Percentiles rank a stretch among this genome's conserved stretches.
These are phyloP conservation scores for Mycena filopes DNA, from an alignment of 768 basidiomycete genomes.

Conservation along the genomic window DNA sequence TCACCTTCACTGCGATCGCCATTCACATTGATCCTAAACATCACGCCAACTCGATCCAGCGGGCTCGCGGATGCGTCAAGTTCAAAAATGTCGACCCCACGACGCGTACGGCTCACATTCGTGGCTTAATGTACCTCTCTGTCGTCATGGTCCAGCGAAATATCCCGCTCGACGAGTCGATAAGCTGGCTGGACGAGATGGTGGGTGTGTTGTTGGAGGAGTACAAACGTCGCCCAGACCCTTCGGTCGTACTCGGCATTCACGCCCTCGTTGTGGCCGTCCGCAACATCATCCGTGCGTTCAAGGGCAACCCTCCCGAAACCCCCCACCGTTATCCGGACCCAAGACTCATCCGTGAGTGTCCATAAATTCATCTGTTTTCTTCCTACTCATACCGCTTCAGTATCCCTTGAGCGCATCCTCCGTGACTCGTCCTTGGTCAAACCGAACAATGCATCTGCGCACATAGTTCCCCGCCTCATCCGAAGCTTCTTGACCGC, in stretches of 20 bases:
- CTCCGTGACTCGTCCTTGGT: slow-evolving; percentile 13
- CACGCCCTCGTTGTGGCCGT: slow-evolving; percentile 20
- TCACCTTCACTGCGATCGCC: slow-evolving; percentile 76
- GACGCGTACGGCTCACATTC: slow-evolving; percentile 77
- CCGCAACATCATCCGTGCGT: slow-evolving; percentile 16
- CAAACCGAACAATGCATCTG: slow-evolving; percentile 31
- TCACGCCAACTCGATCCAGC: slow-evolving; percentile 64
- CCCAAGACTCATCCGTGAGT: slow-evolving; percentile 61
- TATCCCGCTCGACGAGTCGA: slow-evolving; percentile 60
- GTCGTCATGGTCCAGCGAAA: slow-evolving; percentile 67
- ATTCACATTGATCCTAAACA: slow-evolving; percentile 69
- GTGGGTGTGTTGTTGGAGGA: slow-evolving; percentile 65
- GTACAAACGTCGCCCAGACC: slow-evolving; percentile 47
- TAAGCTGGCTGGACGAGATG: slow-evolving; percentile 76
- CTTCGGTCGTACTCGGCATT: slow-evolving; percentile 18
- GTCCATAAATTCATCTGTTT: too few species aligned
- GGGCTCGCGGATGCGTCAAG: slow-evolving; percentile 71
- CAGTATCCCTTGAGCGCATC: slow-evolving; percentile 27
- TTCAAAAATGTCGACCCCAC: slow-evolving; percentile 73
- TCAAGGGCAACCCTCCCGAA: slow-evolving; percentile 2
- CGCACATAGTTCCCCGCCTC: slow-evolving; percentile 65
- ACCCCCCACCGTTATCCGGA: slow-evolving; percentile 64
- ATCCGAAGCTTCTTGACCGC: slow-evolving; percentile 71
- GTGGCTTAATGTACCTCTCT: slow-evolving; percentile 77
- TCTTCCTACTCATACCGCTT: not conserved